Evolutionary conservation across 805 yeast genomes (phyloP), one percentile per base, ranked within the genome.

Genomic region (Grigorovia jiainica): DNA sequence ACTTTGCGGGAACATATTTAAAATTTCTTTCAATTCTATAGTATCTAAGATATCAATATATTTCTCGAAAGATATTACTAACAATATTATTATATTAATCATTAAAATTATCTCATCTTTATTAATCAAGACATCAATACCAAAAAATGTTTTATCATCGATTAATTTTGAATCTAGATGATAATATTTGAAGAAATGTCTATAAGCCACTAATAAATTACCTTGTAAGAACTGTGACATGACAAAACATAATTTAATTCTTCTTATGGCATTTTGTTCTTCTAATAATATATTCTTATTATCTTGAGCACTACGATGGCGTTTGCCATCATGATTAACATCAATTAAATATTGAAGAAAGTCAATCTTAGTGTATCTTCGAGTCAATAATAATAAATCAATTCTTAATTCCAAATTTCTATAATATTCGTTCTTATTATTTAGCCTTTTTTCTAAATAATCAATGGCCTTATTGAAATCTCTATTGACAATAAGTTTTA

Each of bases 41-140:
- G 57, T 42, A 24, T 51, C 43, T 2, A 50, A 40, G 29, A 60
- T 56, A n/a, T 49, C 47, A 10, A 50, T 54, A 40, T 50, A 52
- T 25, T 55, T 48, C 31, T 60, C 59, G 16, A 60, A 37, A 2
- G 64, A 63, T 3, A 58, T 46, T 10, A 59, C 41, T 10, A 55
- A 41, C 5, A 60, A 18, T 13, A 43, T 44, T 1, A 61, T 53
- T 32, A 60, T 43, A 10, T 51, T 45, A 3, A 58, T 39, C 52
- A 55, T 52, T 17, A 41, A 34, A 11, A 50, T n/a, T 11, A 56
- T 13, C 41, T 58, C 63, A 6, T 49, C 45, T 20, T 41, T 46
- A 1, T 47, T 37, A 5, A 57, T 34, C 23, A 55, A 43, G 5
- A 32, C 23, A 18, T 19, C 21, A 5, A 45, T 42, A 16, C 15